Percentiles rank a stretch among this genome's conserved stretches.
Evolutionary conservation across 306 rosid species (phyloP).

Genomic region (Rosa rugosa): DNA sequence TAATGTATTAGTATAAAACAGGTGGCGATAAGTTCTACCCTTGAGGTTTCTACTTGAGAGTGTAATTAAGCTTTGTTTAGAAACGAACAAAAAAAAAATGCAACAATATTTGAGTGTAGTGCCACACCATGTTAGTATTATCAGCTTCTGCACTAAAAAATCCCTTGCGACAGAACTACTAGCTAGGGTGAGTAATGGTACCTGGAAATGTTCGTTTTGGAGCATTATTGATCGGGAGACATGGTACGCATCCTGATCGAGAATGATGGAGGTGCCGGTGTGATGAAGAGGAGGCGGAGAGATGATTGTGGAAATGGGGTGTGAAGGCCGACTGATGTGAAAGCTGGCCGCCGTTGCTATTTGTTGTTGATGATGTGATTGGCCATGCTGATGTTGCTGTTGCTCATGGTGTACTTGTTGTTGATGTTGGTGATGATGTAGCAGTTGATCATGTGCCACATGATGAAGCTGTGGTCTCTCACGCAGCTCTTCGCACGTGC

Average conservation of each 20-base stretch:
- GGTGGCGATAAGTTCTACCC: not conserved
- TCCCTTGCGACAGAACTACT: not conserved
- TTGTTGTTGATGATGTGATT: conserved; percentile 40
- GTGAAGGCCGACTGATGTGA: conserved; percentile 67
- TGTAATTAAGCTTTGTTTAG: not conserved
- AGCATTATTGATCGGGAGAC: conserved; percentile 61
- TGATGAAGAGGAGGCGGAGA: conserved; percentile 78
- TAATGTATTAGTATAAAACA: not conserved
- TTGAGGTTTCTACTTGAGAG: not conserved
- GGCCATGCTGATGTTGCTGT: conserved; percentile 36
- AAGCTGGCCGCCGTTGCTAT: conserved; percentile 53
- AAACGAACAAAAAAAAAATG: not conserved
- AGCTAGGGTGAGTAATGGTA: conserved; percentile 19
- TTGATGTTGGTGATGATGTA: conserved; percentile 26
- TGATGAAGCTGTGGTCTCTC: conserved; percentile 36
- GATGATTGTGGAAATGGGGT: conserved; percentile 70
- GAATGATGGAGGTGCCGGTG: conserved; percentile 58
- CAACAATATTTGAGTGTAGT: not conserved
- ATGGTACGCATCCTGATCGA: conserved; percentile 71
- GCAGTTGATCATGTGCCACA: conserved; percentile 43
- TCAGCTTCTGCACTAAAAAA: not conserved
- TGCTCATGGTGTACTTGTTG: conserved; percentile 12
- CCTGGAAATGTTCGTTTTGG: conserved; percentile 79
- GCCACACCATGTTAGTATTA: not conserved
- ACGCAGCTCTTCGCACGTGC: conserved; percentile 50